Evolutionary conservation across 2,329 filamentous ascomycete genomes (phyloP).

Genomic region (Diaporthe nobilis): DNA sequence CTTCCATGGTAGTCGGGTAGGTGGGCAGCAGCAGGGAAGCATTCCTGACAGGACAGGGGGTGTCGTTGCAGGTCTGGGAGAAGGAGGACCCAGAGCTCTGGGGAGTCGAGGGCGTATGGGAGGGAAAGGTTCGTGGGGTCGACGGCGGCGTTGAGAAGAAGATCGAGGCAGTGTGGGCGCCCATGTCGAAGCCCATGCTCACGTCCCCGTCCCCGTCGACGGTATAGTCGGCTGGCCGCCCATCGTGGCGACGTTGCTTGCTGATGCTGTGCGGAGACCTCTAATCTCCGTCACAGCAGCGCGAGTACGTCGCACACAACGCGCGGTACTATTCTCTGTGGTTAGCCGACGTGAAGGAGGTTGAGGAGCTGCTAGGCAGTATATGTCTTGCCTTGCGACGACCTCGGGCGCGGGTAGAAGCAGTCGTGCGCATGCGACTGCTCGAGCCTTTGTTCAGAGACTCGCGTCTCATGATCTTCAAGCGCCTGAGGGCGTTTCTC

Average conservation of each 20-base stretch:
- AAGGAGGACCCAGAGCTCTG: neutral
- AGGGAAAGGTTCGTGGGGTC: neutral
- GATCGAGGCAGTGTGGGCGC: neutral
- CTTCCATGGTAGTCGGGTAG: neutral
- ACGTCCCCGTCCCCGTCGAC: neutral
- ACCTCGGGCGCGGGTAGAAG: no score
- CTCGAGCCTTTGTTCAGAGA: neutral
- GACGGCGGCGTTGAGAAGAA: neutral
- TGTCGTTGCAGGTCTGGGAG: neutral
- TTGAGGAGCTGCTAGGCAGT: neutral
- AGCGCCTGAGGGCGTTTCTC: neutral
- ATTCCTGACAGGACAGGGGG: neutral
- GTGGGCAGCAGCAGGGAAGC: neutral
- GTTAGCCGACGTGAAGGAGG: neutral
- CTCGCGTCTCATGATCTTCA: neutral
- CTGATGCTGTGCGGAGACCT: neutral
- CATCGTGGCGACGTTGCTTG: neutral
- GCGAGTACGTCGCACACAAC: neutral
- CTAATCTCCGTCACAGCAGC: neutral
- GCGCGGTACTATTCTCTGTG: neutral
- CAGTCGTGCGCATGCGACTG: neutral
- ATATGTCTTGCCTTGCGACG: neutral
- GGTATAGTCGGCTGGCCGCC: neutral
- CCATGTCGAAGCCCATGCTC: neutral
- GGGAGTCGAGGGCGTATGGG: neutral